phyloP scores from a whole-genome alignment of 352 stramenopile genomes.

The Synura sp. region DNA sequence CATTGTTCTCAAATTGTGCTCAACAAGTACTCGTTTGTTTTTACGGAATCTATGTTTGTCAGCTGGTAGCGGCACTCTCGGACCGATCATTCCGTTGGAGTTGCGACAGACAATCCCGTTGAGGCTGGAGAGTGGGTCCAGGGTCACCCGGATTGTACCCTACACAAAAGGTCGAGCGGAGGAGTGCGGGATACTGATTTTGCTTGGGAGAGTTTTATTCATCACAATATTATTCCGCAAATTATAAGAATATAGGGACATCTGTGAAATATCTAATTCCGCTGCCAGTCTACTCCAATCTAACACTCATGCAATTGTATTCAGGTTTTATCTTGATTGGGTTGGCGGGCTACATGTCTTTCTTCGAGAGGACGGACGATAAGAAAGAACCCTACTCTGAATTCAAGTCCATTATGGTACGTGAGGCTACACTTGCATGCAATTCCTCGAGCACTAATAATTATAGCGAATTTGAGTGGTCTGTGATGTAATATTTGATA shows the following conservation, averaged over 20 bases:
- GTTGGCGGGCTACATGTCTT: background rate
- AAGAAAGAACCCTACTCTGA: slow-evolving; percentile 18
- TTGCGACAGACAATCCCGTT: background rate
- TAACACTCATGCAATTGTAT: background rate
- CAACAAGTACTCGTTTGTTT: too few relatives aligned
- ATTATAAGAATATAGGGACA: too few relatives aligned
- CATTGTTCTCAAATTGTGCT: too few relatives aligned
- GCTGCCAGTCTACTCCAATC: background rate
- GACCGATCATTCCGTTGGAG: background rate
- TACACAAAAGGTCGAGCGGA: background rate
- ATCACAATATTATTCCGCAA: too few relatives aligned
- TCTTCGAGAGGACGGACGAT: background rate
- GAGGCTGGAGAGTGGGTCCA: background rate
- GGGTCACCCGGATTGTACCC: background rate
- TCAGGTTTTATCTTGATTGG: background rate
- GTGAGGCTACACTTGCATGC: too few relatives aligned
- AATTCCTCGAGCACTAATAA: too few relatives aligned
- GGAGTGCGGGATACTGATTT: background rate
- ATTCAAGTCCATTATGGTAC: too few relatives aligned
- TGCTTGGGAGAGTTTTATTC: too few relatives aligned
- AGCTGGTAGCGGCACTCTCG: too few relatives aligned
- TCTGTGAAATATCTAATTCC: background rate
- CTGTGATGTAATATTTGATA: too few relatives aligned
- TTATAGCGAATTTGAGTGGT: too few relatives aligned
- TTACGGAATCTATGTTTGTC: too few relatives aligned